phyloP scores from a whole-genome alignment of 176 grass and related monocot genomes.

The Otatea glauca region DNA sequence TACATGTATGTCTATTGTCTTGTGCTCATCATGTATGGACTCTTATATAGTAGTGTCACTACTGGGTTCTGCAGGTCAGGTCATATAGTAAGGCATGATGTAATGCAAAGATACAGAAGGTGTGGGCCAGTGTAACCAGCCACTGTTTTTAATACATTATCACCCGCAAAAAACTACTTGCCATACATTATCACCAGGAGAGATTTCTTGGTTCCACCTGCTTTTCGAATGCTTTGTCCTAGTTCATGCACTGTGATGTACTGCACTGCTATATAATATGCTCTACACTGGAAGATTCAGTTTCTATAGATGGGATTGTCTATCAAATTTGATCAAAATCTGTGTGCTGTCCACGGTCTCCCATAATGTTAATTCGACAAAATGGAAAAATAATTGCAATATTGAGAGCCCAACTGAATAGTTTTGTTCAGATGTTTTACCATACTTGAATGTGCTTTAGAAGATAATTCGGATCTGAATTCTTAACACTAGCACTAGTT shows the following conservation, averaged over 20 bases:
- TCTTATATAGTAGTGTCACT: conserved; percentile 42
- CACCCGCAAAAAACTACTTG: conserved; percentile 35
- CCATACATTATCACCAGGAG: conserved; percentile 48
- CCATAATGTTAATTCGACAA: not conserved
- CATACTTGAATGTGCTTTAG: not conserved
- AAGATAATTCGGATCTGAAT: not conserved
- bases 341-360: conserved; percentile 17
- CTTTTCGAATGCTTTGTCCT: conserved; percentile 20
- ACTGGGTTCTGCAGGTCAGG: not conserved
- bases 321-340: conserved; percentile 24
- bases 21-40: not conserved
- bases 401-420: not conserved
- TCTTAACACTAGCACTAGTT: conserved; percentile 1
- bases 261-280: conserved; percentile 16
- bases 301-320: conserved; percentile 7
- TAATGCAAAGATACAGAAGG: conserved; percentile 6
- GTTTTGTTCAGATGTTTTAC: conserved; percentile 6
- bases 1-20: not conserved
- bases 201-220: conserved; percentile 29
- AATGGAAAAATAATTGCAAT: not conserved
- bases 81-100: conserved; percentile 5
- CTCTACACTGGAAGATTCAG: conserved; percentile 6
- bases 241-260: conserved; percentile 1
- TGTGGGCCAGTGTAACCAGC: conserved; percentile 29
- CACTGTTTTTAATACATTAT: conserved; percentile 54